These are phyloP conservation scores for Sporobolomyces roseus DNA, from an alignment of 768 basidiomycete genomes.

Conservation along the genomic window DNA sequence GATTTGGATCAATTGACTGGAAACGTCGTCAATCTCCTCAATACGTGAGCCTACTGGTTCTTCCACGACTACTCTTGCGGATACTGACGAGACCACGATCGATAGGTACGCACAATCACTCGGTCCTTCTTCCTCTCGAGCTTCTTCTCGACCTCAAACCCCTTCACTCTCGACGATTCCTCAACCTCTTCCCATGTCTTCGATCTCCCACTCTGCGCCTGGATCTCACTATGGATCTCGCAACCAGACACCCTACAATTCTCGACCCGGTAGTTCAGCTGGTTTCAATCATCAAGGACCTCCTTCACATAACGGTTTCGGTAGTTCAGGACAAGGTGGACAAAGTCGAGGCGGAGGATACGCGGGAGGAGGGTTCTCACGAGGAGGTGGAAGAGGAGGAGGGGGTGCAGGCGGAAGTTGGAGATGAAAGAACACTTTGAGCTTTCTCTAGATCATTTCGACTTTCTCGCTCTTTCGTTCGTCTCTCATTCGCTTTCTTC, in stretches of 20 bases:
- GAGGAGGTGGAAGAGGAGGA: slow-evolving; percentile 1
- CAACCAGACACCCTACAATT: slow-evolving; percentile 5
- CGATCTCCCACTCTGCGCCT: neutral
- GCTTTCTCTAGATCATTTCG: too few relatives aligned
- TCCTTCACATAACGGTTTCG: neutral
- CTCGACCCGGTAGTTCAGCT: neutral
- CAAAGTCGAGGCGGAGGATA: neutral
- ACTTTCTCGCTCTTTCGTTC: too few relatives aligned
- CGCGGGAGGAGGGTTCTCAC: neutral
- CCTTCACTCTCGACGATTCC: slow-evolving; percentile 10
- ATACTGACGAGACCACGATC: too few relatives aligned
- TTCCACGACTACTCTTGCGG: neutral
- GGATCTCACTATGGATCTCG: slow-evolving; percentile 8
- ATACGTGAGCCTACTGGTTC: slow-evolving; percentile 13
- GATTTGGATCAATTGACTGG: slow-evolving; percentile 39
- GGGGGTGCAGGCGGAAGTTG: too few relatives aligned
- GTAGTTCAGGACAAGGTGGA: neutral
- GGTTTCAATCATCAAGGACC: neutral
- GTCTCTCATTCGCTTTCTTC: too few relatives aligned
- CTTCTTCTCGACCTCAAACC: slow-evolving; percentile 18
- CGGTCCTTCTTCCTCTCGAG: slow-evolving; percentile 5
- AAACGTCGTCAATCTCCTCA: slow-evolving; percentile 40
- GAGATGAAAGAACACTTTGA: too few relatives aligned
- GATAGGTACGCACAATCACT: slow-evolving; percentile 17
- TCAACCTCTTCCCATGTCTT: neutral